Conservation (phyloP, 768 basidiomycete genomes). For the Pisolithus tinctorius region DNA sequence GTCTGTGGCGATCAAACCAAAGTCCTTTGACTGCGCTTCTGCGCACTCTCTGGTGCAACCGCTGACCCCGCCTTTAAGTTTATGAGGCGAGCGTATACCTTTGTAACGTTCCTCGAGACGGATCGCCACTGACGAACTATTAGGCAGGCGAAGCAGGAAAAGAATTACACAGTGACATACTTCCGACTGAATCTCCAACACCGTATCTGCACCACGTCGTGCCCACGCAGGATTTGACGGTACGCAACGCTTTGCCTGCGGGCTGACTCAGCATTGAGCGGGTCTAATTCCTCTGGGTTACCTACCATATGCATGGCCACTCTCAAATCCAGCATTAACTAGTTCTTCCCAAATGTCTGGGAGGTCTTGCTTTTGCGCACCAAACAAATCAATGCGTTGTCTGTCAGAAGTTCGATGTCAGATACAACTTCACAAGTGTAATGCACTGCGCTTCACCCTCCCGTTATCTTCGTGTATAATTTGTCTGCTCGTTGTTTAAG, state of each 20-base stretch:
- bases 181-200: constrained; percentile 65
- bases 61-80: constrained; percentile 70
- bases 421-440: too few relatives aligned
- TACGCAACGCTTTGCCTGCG: constrained; percentile 47
- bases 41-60: constrained; percentile 75
- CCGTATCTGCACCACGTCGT: constrained; percentile 67
- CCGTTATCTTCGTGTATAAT: constrained; percentile 59
- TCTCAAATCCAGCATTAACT: constrained; percentile 61
- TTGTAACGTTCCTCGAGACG: constrained; percentile 67
- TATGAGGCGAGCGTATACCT: constrained; percentile 64
- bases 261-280: background rate
- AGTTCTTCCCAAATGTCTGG: constrained; percentile 65
- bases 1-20: constrained; percentile 69
- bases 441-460: constrained; percentile 17
- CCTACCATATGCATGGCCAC: constrained; percentile 70
- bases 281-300: background rate
- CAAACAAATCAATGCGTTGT: constrained; percentile 67
- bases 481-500: constrained; percentile 24
- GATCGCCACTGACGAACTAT: constrained; percentile 42
- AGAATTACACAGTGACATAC: constrained; percentile 16
- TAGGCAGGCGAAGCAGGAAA: background rate
- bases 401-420: constrained; percentile 18
- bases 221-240: constrained; percentile 76
- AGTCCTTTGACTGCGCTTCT: constrained; percentile 70
- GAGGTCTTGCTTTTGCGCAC: constrained; percentile 61